Conservation (phyloP, 805 yeast species). For the Yarrowia sp. region DNA sequence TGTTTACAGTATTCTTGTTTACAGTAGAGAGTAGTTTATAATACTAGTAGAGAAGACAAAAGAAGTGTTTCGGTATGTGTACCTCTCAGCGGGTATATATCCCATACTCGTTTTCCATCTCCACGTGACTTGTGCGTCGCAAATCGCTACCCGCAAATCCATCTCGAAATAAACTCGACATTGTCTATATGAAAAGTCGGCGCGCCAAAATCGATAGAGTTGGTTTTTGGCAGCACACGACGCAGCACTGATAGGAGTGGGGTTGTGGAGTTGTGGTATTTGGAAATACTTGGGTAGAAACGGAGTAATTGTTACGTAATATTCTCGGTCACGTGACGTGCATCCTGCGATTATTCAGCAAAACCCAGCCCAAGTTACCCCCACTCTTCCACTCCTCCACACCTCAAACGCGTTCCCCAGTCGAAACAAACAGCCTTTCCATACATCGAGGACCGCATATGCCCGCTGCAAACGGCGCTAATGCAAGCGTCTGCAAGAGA, state of each 20-base stretch:
- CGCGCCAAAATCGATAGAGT: slow-evolving; percentile 10
- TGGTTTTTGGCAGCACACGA: slow-evolving; percentile 5
- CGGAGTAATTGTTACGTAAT: no score
- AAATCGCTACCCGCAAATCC: background rate
- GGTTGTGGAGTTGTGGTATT: background rate
- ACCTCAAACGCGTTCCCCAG: background rate
- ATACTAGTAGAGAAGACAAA: no score
- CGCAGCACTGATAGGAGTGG: slow-evolving; percentile 3
- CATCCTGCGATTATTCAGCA: no score
- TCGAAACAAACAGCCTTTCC: background rate
- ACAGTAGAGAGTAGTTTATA: no score
- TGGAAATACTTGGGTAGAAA: no score
- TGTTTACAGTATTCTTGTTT: no score
- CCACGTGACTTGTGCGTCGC: background rate
- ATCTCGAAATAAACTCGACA: background rate
- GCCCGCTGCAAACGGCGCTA: slow-evolving; percentile 22
- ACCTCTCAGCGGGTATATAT: background rate
- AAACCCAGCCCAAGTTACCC: no score
- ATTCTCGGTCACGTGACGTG: no score
- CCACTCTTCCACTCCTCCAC: no score
- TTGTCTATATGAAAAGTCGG: background rate
- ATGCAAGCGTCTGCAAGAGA: background rate
- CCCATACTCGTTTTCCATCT: background rate
- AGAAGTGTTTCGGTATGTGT: no score
- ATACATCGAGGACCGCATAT: slow-evolving; percentile 23